Base-by-base conservation (phyloP, 495 filamentous ascomycete genomes). In the Umbilicaria muhlenbergii region DNA sequence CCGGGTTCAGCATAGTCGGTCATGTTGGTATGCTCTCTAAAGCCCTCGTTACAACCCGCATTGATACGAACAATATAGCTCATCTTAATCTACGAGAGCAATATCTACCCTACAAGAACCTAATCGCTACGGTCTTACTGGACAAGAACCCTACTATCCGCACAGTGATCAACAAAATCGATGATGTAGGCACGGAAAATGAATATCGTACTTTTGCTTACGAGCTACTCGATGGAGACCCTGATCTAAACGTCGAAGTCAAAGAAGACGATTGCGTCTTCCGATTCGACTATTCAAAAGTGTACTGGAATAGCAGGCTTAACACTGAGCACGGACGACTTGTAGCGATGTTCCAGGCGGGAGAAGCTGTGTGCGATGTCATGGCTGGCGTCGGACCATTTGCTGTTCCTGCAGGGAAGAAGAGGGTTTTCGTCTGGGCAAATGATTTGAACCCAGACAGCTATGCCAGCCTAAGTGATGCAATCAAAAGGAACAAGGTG, bases 361-460 rank as follows among this genome's bases (percentile, higher is more conserved):
- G 91, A 17, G 84, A 95, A 50, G 86, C 87, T 18, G 83, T 96
- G 7, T 86, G 81, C 66, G 91, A 99, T 59, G 83, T 95, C 46
- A 99, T 99, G 91, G 88, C 89, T 8, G 91, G 91, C 31, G 83
- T 99, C 36, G 91, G 91, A 1, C 91, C 91, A 1, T 99, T 99
- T 58, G 88, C 88, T 24, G 67, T 96, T 2, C 91, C 91, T 0
- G 88, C 91, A 1, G 91, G 83, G 19, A 89, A 80, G 65, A 87
- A 81, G 59, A 73, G 74, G 37, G 81, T 86, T n/a, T 89, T 94
- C 51, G 88, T 95, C 33, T 94, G 82, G 81, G 91, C 87, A 11
- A 96, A 96, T 57, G 91, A 99, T 56, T 74, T 95, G 54, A 99
- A 99, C 53, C 91, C 91, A 4, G 82, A 91, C 44, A 86, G 86